Evolutionary conservation across 2,329 filamentous ascomycete genomes (phyloP), one percentile per base, ranked within the genome.

Genomic region (Exserohilum turcica): DNA sequence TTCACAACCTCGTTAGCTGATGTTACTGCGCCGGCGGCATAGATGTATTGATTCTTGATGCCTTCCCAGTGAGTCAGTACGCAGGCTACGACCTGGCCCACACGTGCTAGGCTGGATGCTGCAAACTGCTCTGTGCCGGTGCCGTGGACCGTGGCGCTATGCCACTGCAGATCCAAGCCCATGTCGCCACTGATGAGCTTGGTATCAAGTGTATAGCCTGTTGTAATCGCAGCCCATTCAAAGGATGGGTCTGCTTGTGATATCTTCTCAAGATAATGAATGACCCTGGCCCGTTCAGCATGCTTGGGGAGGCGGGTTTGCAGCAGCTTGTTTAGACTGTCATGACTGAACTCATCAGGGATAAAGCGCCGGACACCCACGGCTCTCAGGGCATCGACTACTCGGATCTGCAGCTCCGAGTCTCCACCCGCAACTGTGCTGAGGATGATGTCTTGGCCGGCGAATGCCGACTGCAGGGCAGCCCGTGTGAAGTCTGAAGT

Each of bases 271-370:
- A 77, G 58, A 47, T 76, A 65, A 7, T 67, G 37, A 15, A 76
- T 63, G 2, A 70, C 59, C 27, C 65, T 64, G 8, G 65, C 67
- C 15, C 70, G 65, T 37, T 66, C 69, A 9, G 52, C 58, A 32
- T 60, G 61, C 8, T 68, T 69, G 15, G 69, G 61, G 9, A 76
- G 49, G 7, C 73, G 67, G 12, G 53, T 46, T 42, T 70, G 67
- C 6, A 76, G 59, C 4, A 43, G 40, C 13, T 50, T 37, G 53
- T 76, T 76, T 27, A 72, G 55, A 19, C 68, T 60, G 44, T 70
- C 66, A 32, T 70, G 71, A 37, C 74, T 75, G 54, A 76, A 79
- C 49, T 79, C 77, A 24, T 72, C 66, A 9, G 77, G 76, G 24
- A 79, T 69, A 59, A 78, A 75, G 13, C 74, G 70, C 39, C 62